Evolutionary conservation across 208 protist species (phyloP).

Genomic region (Leishmania tropica): DNA sequence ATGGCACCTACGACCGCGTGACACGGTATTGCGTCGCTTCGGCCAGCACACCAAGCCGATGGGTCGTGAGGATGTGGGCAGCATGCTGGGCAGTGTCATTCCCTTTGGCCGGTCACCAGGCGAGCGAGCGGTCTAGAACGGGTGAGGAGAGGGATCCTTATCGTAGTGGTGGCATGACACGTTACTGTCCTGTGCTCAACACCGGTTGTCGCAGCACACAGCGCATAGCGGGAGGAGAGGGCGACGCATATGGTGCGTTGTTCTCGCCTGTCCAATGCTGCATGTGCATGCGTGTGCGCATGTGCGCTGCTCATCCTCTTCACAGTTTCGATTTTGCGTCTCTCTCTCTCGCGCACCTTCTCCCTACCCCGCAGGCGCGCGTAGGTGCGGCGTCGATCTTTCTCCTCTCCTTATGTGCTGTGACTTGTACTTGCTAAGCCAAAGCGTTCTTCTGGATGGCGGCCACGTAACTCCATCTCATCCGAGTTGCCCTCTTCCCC

Average conservation of each 20-base stretch:
- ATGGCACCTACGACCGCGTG: slow-evolving; percentile 76
- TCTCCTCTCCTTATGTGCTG: too few species aligned
- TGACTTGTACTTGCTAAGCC: neutral
- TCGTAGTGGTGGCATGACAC: neutral
- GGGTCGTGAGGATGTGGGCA: slow-evolving; percentile 58
- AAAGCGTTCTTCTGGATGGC: neutral
- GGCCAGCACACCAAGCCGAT: slow-evolving; percentile 62
- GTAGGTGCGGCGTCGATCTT: too few species aligned
- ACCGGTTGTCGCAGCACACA: neutral
- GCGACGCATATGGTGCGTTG: neutral
- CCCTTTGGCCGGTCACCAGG: slow-evolving; percentile 83
- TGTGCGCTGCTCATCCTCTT: slow-evolving; percentile 5
- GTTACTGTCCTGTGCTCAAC: neutral
- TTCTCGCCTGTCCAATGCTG: neutral
- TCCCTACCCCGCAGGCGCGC: too few species aligned
- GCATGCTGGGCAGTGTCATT: slow-evolving; percentile 76
- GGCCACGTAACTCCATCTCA: neutral
- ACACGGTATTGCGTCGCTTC: slow-evolving; percentile 75
- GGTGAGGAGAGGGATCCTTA: neutral
- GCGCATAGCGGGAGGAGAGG: neutral
- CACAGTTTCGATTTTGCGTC: slow-evolving; percentile 21
- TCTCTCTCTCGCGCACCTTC: too few species aligned
- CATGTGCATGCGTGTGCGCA: neutral
- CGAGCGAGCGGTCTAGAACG: slow-evolving; percentile 52
- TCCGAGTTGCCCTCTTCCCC: neutral